Conservation (phyloP, 1,139 yeast genomes). For the Yamadazyma aaseri region DNA sequence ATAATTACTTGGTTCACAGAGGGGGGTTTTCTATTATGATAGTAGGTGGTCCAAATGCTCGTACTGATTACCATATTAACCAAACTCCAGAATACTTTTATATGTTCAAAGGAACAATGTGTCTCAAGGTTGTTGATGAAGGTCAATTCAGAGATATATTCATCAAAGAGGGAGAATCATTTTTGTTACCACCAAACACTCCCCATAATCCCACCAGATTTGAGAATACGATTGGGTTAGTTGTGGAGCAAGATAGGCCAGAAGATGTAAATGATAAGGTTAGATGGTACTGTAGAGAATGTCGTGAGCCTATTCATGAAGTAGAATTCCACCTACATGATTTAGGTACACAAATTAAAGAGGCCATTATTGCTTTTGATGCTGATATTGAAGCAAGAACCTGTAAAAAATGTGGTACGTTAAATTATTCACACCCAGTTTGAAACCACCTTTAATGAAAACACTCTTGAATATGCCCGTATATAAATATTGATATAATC, state of each 20-base stretch:
- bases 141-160: slow-evolving; percentile 73
- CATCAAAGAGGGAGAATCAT: slow-evolving; percentile 85
- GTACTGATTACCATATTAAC: slow-evolving; percentile 91
- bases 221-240: slow-evolving; percentile 83
- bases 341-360: slow-evolving; percentile 88
- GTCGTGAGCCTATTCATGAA: slow-evolving; percentile 66
- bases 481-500: background rate
- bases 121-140: slow-evolving; percentile 76
- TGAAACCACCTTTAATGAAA: background rate
- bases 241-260: slow-evolving; percentile 93
- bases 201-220: slow-evolving; percentile 93
- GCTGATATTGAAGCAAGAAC: slow-evolving; percentile 61
- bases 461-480: background rate
- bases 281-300: slow-evolving; percentile 83
- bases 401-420: slow-evolving; percentile 72
- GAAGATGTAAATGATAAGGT: slow-evolving; percentile 62
- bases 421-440: slow-evolving; percentile 49
- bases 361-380: slow-evolving; percentile 74
- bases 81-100: slow-evolving; percentile 95
- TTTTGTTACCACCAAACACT: slow-evolving; percentile 74
- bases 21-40: slow-evolving; percentile 94
- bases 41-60: slow-evolving; percentile 92
- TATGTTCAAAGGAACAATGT: slow-evolving; percentile 84
- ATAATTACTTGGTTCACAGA: slow-evolving; percentile 83
- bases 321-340: slow-evolving; percentile 72